Evolutionary conservation across 108 stramenopile genomes (phyloP).

Genomic region (Skeletonema marinoi): DNA sequence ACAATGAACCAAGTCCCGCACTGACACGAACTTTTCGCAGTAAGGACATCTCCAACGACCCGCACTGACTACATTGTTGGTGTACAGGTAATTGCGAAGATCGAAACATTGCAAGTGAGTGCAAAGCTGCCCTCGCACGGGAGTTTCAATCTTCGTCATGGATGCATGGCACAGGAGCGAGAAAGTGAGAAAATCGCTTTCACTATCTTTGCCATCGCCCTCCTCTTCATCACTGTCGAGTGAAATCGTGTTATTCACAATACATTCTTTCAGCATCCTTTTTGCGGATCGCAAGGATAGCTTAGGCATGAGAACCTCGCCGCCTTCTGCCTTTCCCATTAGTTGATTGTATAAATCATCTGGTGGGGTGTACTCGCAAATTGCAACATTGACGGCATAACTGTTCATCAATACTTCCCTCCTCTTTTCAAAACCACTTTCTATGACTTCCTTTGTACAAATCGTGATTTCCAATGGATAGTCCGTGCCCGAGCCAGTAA

Average conservation of each 20-base stretch:
- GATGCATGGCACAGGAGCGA: slow-evolving; percentile 61
- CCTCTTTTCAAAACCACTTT: neutral
- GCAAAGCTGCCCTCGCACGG: slow-evolving; percentile 54
- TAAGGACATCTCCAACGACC: slow-evolving; percentile 73
- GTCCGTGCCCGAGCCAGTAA: slow-evolving; percentile 24
- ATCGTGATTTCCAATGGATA: slow-evolving; percentile 26
- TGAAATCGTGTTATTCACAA: slow-evolving; percentile 33
- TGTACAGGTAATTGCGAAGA: slow-evolving; percentile 56
- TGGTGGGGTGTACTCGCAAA: slow-evolving; percentile 60
- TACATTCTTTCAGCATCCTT: slow-evolving; percentile 45
- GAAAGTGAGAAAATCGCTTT: slow-evolving; percentile 41
- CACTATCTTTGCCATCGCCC: slow-evolving; percentile 11
- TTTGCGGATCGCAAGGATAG: slow-evolving; percentile 27
- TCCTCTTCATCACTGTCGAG: slow-evolving; percentile 52
- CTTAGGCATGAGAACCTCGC: slow-evolving; percentile 34
- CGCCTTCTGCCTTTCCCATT: slow-evolving; percentile 25
- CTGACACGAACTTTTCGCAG: slow-evolving; percentile 48
- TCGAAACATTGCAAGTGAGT: slow-evolving; percentile 64
- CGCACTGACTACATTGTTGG: slow-evolving; percentile 58
- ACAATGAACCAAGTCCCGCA: slow-evolving; percentile 45
- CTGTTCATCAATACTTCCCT: slow-evolving; percentile 22
- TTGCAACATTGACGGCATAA: slow-evolving; percentile 51
- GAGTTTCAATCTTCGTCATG: slow-evolving; percentile 61
- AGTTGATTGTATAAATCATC: slow-evolving; percentile 33
- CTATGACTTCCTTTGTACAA: slow-evolving; percentile 51